Evolutionary conservation across 23 red algal species (phyloP).

Genomic region (Gracilaria domingensis): DNA sequence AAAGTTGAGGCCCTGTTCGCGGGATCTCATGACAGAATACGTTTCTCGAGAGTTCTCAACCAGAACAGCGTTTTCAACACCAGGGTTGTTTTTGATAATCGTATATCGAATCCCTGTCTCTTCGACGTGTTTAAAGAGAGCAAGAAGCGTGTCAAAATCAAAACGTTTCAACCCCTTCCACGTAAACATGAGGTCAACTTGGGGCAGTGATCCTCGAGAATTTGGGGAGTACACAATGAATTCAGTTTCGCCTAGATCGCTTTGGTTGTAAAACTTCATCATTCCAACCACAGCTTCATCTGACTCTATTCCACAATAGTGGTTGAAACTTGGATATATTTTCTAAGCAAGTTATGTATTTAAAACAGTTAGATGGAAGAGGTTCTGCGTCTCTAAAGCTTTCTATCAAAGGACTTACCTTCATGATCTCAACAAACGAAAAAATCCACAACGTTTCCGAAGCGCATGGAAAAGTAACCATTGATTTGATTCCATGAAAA

Average conservation of each 20-base stretch:
- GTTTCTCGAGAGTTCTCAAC: conserved; percentile 36
- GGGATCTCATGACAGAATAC: conserved; percentile 40
- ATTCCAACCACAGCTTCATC: conserved; percentile 42
- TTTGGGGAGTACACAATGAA: conserved; percentile 40
- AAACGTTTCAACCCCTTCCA: conserved; percentile 47
- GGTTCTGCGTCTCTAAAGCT: not conserved
- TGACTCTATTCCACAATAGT: conserved; percentile 47
- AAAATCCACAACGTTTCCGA: conserved; percentile 49
- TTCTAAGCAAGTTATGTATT: not conserved
- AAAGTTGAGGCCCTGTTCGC: conserved; percentile 27
- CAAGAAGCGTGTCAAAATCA: conserved; percentile 31
- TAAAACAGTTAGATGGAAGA: not conserved
- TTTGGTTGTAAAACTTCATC: conserved; percentile 38
- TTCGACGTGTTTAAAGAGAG: conserved; percentile 26
- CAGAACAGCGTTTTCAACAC: conserved; percentile 44
- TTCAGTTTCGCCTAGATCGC: conserved; percentile 23
- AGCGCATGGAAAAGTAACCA: conserved; percentile 48
- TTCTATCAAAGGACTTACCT: conserved; percentile 10
- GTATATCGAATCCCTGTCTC: conserved; percentile 15
- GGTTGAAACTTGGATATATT: conserved; percentile 42
- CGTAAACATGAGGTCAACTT: conserved; percentile 47
- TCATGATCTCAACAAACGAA: conserved; percentile 39
- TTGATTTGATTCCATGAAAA: conserved; percentile 57
- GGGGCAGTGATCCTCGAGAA: conserved; percentile 35
- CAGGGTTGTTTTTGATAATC: conserved; percentile 37